Base-by-base conservation (phyloP, 805 yeast species). In the Kuraishia capsulata region DNA sequence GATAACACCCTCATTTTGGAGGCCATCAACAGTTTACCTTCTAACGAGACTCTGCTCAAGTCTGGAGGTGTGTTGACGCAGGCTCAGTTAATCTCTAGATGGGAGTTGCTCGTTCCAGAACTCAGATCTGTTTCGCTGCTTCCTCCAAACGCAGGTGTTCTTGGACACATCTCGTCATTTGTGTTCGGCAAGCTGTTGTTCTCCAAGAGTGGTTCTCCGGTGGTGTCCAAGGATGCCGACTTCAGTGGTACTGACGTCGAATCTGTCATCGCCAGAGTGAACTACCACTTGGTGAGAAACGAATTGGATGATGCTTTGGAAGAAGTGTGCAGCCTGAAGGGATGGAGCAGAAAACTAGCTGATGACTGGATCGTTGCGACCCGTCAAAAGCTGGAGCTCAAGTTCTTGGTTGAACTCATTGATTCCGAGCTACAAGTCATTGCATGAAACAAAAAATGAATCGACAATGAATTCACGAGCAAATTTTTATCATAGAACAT, bases 131-230 rank as follows among this genome's bases (percentile, higher is more conserved):
- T 94, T 5, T 78, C 96, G 4, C 65, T 92, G 49, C 73, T 89
- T 44, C 97, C 97, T 39, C 95, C 94, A 49, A 85, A 90, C 53
- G 95, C 98, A 20, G 98, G 98, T 53, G 73, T 92, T 39, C 73
- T 90, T 50, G 97, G 96, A 23, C 96, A 92, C 60, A 58, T 88
- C 32, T 73, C 94, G 5, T 89, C 97, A 14, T 68, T 71, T 47
- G 40, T 87, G 6, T 83, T 89, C 55, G 81, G 95, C 26, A 75
- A 73, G 49, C 69, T 89, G 43, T 70, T 90, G 51, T 71, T 86
- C 51, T 69, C 82, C 21, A 92, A 88, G 56, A 67, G 73, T 43
- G 97, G 97, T 33, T 63, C 76, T 41, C 88, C 94, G 13, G 53
- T 23, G 5, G 23, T 39, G 36, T 48, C 51, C 42, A 43, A 54